Evolutionary conservation across 2,329 filamentous ascomycete genomes (phyloP), one percentile per base, ranked within the genome.

Genomic region (Leptographium lundbergii): DNA sequence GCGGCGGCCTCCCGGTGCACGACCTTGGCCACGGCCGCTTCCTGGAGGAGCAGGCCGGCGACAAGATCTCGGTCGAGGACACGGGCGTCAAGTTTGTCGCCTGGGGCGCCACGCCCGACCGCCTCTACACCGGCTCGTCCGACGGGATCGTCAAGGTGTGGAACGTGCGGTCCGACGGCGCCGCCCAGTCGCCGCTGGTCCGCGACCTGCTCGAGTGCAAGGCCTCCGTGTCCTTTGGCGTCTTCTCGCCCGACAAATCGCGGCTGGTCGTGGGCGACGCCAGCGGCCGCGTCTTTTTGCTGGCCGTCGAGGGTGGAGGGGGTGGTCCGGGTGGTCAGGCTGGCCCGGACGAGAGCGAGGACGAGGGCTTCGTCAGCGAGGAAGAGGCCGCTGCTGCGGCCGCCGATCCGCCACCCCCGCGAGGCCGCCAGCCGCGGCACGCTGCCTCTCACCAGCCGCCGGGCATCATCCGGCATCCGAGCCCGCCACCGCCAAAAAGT

Each of bases 91-190:
- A 85, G 65, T 85, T 86, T 63, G 78, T 77, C 0, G 77, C 81
- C 4, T 86, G 82, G 83, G 82, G 81, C 1, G 75, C 72, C 19
- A 79, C 77, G 0, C 67, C 73, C 0, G 79, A 83, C 58, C 75
- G 82, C 0, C 75, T 86, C 51, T 86, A 86, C 63, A 85, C 82
- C 0, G 83, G 82, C 1, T 81, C 80, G 0, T 85, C 82, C 1
- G 83, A 86, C 61, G 83, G 83, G 1, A 73, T 79, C 0, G 74
- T 86, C 19, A 85, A 82, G 61, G 80, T 81, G 2, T 86, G 83
- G 83, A 81, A 85, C 62, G 69, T 86, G 10, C 77, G 79, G 11
- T 72, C 73, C 5, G 22, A n/a, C 27, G 22, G 9, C 10, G 3
- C 22, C 19, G 53, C 24, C 6, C n/a, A 2, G 67, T 71, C 57